These are phyloP conservation scores for Ophiostoma piceae DNA, from an alignment of 2,329 filamentous ascomycete species.

Conservation along the genomic window DNA sequence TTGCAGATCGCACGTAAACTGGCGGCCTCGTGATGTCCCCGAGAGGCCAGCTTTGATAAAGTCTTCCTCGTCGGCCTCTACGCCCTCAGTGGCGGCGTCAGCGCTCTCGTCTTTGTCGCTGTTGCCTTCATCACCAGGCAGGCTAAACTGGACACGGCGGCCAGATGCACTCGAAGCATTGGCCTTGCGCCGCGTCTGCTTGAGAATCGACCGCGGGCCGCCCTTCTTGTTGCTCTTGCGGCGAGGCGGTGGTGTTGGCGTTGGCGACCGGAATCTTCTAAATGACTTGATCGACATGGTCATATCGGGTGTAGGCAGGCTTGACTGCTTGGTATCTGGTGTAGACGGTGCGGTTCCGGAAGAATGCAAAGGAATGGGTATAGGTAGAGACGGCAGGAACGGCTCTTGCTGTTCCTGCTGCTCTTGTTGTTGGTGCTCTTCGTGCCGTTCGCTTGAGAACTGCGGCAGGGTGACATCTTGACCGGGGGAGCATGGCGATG, in stretches of 20 bases:
- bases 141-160: constrained; percentile 36
- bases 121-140: background rate
- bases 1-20: background rate
- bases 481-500: constrained; percentile 21
- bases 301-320: constrained; percentile 42
- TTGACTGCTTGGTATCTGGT: constrained; percentile 31
- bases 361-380: background rate
- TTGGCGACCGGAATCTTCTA: constrained; percentile 48
- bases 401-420: background rate
- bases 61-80: constrained; percentile 20
- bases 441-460: background rate
- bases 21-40: background rate
- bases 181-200: constrained; percentile 25
- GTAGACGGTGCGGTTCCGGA: constrained; percentile 30
- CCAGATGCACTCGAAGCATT: background rate
- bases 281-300: constrained; percentile 49
- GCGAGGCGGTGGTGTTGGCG: constrained; percentile 37
- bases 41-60: constrained; percentile 23
- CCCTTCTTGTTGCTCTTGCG: constrained; percentile 20
- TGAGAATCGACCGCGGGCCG: constrained; percentile 21
- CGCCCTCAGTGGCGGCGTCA: background rate
- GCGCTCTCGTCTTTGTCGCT: background rate
- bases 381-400: background rate
- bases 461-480: background rate
- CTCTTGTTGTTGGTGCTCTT: background rate